Evolutionary conservation across 169 alveolate species (phyloP).

Genomic region (Blepharisma undulans): DNA sequence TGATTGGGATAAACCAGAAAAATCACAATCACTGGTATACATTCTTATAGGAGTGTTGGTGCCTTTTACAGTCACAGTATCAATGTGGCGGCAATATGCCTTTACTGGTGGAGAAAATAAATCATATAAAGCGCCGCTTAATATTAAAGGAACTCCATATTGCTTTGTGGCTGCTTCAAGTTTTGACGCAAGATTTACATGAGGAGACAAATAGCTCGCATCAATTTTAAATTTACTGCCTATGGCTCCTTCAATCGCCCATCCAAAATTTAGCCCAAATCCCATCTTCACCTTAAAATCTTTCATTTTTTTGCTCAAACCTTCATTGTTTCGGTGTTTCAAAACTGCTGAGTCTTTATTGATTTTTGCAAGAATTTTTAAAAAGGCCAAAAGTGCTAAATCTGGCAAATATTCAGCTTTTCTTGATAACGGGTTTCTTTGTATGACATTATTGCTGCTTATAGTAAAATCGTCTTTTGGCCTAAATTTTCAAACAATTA

Average conservation of each 20-base stretch:
- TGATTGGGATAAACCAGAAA: neutral
- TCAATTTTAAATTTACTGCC: constrained; percentile 87
- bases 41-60: constrained; percentile 68
- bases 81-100: constrained; percentile 75
- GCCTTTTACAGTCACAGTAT: constrained; percentile 83
- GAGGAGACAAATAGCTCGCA: constrained; percentile 86
- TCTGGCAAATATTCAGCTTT: constrained; percentile 10
- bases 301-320: constrained; percentile 66
- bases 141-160: constrained; percentile 79
- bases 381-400: constrained; percentile 60
- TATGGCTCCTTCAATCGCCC: constrained; percentile 90
- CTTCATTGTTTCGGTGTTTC: constrained; percentile 70
- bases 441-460: constrained; percentile 33
- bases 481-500: constrained; percentile 91
- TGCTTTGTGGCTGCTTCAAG: constrained; percentile 87
- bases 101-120: constrained; percentile 64
- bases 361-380: constrained; percentile 81
- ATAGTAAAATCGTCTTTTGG: constrained; percentile 38
- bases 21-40: constrained; percentile 80
- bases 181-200: constrained; percentile 80
- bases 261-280: constrained; percentile 79
- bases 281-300: constrained; percentile 75
- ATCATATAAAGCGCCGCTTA: constrained; percentile 66
- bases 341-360: constrained; percentile 75
- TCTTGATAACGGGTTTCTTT: neutral